Conservation (phyloP, 2,329 filamentous ascomycete species). For the Paraphaeosphaeria sporulosa region DNA sequence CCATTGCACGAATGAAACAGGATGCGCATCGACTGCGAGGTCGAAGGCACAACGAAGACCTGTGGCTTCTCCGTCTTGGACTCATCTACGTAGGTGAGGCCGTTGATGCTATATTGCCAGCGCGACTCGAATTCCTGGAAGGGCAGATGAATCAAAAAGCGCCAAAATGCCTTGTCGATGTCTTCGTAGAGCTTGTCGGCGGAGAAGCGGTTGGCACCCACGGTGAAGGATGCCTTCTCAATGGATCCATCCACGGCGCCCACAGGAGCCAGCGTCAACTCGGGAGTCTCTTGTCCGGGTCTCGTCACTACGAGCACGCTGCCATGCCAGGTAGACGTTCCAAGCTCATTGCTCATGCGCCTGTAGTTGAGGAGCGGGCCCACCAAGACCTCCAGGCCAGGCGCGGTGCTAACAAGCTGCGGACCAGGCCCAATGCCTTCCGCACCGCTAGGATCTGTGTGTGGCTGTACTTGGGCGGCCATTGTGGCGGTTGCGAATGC, state of each 20-base stretch:
- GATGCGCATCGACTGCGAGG: conserved; percentile 71
- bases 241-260: conserved; percentile 46
- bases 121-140: conserved; percentile 75
- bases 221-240: conserved; percentile 34
- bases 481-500: conserved; percentile 14
- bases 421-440: conserved; percentile 53
- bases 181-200: conserved; percentile 69
- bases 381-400: conserved; percentile 66
- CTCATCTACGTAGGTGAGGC: conserved; percentile 67
- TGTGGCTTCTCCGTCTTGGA: conserved; percentile 45
- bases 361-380: conserved; percentile 82
- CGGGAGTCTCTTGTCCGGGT: conserved; percentile 69
- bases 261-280: conserved; percentile 65
- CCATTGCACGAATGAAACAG: conserved; percentile 76
- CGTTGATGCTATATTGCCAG: conserved; percentile 80
- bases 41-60: conserved; percentile 64
- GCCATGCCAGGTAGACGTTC: conserved; percentile 73
- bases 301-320: conserved; percentile 84
- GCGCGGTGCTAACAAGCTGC: conserved; percentile 52
- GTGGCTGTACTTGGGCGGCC: conserved; percentile 19
- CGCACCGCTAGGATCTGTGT: conserved; percentile 33
- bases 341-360: conserved; percentile 67
- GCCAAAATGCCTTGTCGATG: conserved; percentile 65
- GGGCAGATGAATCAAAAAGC: conserved; percentile 66
- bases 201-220: conserved; percentile 46